A percentile compares a stretch with the other conserved stretches of the same genome.
These are phyloP conservation scores for Raffaelea deltoideospora DNA, from an alignment of 2,329 filamentous ascomycete genomes.

Conservation along the genomic window DNA sequence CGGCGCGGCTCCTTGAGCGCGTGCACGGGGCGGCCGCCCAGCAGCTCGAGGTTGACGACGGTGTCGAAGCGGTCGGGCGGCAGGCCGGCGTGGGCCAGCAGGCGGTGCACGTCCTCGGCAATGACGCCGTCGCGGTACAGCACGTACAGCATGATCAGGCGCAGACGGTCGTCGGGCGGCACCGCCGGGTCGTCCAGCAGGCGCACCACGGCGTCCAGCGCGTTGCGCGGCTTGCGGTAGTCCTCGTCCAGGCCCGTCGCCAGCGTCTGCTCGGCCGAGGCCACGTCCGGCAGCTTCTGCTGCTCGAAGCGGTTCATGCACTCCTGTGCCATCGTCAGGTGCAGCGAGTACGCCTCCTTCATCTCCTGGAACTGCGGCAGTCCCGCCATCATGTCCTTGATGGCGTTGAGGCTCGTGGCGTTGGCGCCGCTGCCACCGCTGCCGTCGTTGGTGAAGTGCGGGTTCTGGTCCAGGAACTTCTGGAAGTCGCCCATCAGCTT, in stretches of 20 bases:
- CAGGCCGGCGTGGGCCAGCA: conserved; percentile 70
- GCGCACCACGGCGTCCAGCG: conserved; percentile 71
- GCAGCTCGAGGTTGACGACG: conserved; percentile 62
- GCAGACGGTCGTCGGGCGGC: conserved; percentile 57
- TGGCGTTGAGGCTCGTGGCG: conserved; percentile 68
- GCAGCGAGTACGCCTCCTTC: conserved; percentile 87
- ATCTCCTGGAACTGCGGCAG: conserved; percentile 89
- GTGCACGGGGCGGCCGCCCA: conserved; percentile 60
- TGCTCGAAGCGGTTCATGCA: conserved; percentile 88
- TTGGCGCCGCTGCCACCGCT: conserved; percentile 50
- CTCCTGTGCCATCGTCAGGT: conserved; percentile 92
- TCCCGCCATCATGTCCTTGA: conserved; percentile 93
- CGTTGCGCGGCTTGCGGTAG: conserved; percentile 75
- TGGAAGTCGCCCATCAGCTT: conserved; percentile 87
- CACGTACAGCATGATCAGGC: conserved; percentile 73
- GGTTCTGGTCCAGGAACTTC: conserved; percentile 79
- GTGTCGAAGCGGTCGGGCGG: conserved; percentile 58
- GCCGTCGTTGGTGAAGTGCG: conserved; percentile 83
- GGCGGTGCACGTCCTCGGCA: conserved; percentile 65
- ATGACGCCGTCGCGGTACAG: conserved; percentile 79
- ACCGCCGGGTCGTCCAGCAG: conserved; percentile 77
- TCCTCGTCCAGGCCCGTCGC: conserved; percentile 91
- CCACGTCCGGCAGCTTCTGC: conserved; percentile 73
- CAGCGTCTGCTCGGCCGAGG: conserved; percentile 76
- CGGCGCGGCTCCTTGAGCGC: conserved; percentile 62